A percentile compares a stretch with the other conserved stretches of the same genome.
Evolutionary conservation across 352 stramenopile species (phyloP).

Genomic region (Pythium oligandrum): DNA sequence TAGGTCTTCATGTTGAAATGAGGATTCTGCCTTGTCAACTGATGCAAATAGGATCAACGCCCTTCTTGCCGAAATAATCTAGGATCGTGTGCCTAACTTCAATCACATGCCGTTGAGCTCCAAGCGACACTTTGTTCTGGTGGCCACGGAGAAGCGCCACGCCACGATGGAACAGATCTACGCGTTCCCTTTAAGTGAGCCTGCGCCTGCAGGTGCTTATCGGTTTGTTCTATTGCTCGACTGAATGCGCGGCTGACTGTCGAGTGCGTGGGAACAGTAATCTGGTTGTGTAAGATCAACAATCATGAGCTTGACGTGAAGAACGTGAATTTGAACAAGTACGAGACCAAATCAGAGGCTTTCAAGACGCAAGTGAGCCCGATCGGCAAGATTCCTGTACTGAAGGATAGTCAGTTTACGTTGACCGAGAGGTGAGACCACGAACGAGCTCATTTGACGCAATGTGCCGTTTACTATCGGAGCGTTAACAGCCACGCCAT

Average conservation of each 20-base stretch:
- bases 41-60: too few relatives aligned
- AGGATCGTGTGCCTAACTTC: too few relatives aligned
- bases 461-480: too few relatives aligned
- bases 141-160: too few relatives aligned
- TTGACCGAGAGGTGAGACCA: constrained; percentile 70
- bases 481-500: constrained; percentile 73
- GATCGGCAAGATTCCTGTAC: constrained; percentile 65
- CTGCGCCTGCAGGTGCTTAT: constrained; percentile 43
- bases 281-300: constrained; percentile 70
- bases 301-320: constrained; percentile 57
- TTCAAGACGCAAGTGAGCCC: constrained; percentile 51
- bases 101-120: too few relatives aligned
- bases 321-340: constrained; percentile 44
- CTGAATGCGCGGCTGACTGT: neutral
- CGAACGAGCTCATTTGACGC: too few relatives aligned
- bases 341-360: constrained; percentile 37
- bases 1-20: too few relatives aligned
- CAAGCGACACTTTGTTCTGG: too few relatives aligned
- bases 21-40: too few relatives aligned
- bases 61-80: too few relatives aligned
- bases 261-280: constrained; percentile 25
- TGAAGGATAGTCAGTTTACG: constrained; percentile 63
- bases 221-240: neutral
- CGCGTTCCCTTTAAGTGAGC: constrained; percentile 56
- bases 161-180: constrained; percentile 61